Conservation (phyloP, 1,139 yeast genomes). For the Saccharomyces pastorianus region DNA sequence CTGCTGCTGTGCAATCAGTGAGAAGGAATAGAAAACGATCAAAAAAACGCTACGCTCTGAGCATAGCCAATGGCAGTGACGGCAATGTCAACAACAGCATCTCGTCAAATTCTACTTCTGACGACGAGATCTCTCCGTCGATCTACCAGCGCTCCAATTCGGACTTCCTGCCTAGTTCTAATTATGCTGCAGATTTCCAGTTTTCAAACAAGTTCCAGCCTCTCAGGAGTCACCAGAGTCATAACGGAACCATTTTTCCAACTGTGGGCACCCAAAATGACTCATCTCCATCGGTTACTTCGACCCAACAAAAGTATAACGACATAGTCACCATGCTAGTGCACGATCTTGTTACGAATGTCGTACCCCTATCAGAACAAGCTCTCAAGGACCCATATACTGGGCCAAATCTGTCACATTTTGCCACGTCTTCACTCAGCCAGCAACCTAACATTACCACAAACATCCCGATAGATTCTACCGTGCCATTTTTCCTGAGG, state of each 20-base stretch:
- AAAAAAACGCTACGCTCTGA: slow-evolving; percentile 14
- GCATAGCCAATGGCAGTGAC: neutral
- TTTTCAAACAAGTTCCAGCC: neutral
- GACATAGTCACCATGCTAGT: slow-evolving; percentile 23
- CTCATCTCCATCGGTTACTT: slow-evolving; percentile 2
- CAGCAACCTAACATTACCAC: slow-evolving; percentile 9
- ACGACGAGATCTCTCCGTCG: neutral
- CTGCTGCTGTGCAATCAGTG: slow-evolving; percentile 86
- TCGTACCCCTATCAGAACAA: slow-evolving; percentile 25
- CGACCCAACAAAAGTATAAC: slow-evolving; percentile 13
- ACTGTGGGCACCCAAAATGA: neutral
- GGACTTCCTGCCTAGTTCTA: neutral
- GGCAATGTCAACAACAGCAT: neutral
- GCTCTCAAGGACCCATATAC: slow-evolving; percentile 13
- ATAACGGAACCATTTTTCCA: neutral
- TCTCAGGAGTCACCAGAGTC: neutral
- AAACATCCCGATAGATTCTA: neutral
- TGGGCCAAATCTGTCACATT: slow-evolving; percentile 20
- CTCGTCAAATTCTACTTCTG: neutral
- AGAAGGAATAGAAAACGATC: slow-evolving; percentile 59
- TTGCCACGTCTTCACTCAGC: slow-evolving; percentile 25
- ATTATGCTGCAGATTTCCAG: neutral
- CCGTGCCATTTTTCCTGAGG: slow-evolving; percentile 24
- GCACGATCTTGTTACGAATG: slow-evolving; percentile 22
- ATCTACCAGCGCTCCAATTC: neutral